Evolutionary conservation across 2,329 filamentous ascomycete genomes (phyloP).

Genomic region (Cyclaneusma minus): DNA sequence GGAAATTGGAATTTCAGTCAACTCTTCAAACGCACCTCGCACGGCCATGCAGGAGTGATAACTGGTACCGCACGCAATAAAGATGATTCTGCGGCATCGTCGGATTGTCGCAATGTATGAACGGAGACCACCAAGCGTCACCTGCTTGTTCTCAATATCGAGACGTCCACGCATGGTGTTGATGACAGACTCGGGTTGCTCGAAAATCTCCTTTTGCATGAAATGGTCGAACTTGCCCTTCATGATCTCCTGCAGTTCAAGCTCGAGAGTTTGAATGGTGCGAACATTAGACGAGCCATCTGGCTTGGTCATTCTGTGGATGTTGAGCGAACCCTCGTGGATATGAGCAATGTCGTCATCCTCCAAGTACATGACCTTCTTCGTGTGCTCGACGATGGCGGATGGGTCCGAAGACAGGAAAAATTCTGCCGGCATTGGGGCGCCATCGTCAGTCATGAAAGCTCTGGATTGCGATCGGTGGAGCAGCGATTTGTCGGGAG

Average conservation of each 20-base stretch:
- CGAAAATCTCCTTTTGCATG: slow-evolving; percentile 99
- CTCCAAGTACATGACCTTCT: slow-evolving; percentile 99
- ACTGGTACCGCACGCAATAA: slow-evolving; percentile 96
- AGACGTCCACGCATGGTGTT: slow-evolving; percentile 99
- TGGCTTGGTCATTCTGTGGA: slow-evolving; percentile 93
- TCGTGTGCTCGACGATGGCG: slow-evolving; percentile 97
- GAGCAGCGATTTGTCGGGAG: slow-evolving; percentile 92
- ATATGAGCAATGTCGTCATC: slow-evolving; percentile 99
- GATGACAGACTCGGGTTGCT: slow-evolving; percentile 97
- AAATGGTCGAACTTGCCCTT: slow-evolving; percentile 99
- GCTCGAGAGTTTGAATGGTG: slow-evolving; percentile 95
- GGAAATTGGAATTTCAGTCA: slow-evolving; percentile 93
- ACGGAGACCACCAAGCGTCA: slow-evolving; percentile 87
- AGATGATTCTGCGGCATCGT: slow-evolving; percentile 92
- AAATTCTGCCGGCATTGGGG: slow-evolving; percentile 96
- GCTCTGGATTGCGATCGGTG: slow-evolving; percentile 97
- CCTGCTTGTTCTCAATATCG: slow-evolving; percentile 82
- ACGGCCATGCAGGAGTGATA: slow-evolving; percentile 99
- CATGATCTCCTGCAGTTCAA: slow-evolving; percentile 99
- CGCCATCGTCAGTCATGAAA: slow-evolving; percentile 96
- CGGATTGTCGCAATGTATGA: slow-evolving; percentile 96
- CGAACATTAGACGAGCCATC: slow-evolving; percentile 95
- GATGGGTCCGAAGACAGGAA: slow-evolving; percentile 98
- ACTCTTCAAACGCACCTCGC: slow-evolving; percentile 91
- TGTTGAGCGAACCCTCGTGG: slow-evolving; percentile 97